Evolutionary conservation across 768 basidiomycete genomes (phyloP), one percentile per base, ranked within the genome.

Genomic region (Russula emetica): DNA sequence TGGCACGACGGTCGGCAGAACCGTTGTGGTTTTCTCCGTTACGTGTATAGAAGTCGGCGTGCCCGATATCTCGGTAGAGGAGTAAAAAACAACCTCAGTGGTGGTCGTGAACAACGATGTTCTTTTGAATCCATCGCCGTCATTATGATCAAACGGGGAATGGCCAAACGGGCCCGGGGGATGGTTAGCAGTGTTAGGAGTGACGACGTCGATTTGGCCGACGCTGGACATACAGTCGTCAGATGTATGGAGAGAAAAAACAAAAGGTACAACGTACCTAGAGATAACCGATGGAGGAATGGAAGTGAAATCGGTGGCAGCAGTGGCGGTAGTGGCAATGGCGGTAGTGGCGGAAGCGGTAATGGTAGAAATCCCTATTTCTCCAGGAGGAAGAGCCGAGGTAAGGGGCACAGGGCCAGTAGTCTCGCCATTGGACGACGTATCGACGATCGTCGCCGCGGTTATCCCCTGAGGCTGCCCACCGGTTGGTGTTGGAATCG

Each of bases 51-150:
- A 42, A 11, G 44, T 58, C 20, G 9, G 1, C 10, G 1, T 22
- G 44, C 62, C 52, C n/a, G 62, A 63, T 47, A 49, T 34, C n/a
- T 47, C 10, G n/a, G 20, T 54, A 16, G 9, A 1, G 18, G 51
- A 45, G 56, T 14, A 53, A 18, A 24, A 9, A 47, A 42, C 22
- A 18, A 47, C 9, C 5, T n/a, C n/a, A 6, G 34, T 30, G 3
- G 8, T 5, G 16, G 26, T 38, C 14, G 51, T 63, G 40, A 54
- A 28, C n/a, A 9, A 52, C 24, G 52, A 47, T 55, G 32, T 22
- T n/a, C 30, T 56, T n/a, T 55, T 56, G 28, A 30, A 8, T 18
- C 0, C 9, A 13, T 20, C 11, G 13, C 30, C 0, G 16, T 50
- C 16, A 9, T 8, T 11, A 2, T 24, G 22, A 49, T 49, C 24